A percentile compares a stretch with the other conserved stretches of the same genome.
phyloP scores from a whole-genome alignment of 2,329 filamentous ascomycete genomes.

The Colletotrichum lentis region DNA sequence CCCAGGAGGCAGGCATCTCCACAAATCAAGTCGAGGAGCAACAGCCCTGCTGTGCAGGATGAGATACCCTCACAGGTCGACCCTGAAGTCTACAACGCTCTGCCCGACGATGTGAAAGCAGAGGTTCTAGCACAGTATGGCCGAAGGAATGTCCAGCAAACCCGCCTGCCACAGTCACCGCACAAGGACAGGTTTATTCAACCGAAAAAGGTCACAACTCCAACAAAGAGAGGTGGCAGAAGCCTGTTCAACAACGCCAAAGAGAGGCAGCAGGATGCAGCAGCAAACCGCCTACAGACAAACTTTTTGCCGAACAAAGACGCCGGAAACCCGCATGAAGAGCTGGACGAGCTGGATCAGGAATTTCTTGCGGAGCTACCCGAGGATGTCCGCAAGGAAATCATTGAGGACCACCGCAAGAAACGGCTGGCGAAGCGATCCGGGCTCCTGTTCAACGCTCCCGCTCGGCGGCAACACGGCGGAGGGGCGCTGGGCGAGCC shows the following conservation, averaged over 20 bases:
- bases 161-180: conserved; percentile 58
- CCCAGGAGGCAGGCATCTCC: conserved; percentile 46
- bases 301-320: conserved; percentile 67
- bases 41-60: conserved; percentile 46
- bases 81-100: conserved; percentile 79
- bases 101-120: conserved; percentile 85
- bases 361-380: conserved; percentile 85
- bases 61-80: conserved; percentile 82
- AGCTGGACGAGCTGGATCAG: conserved; percentile 65
- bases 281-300: conserved; percentile 74
- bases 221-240: conserved; percentile 70
- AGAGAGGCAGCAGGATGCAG: conserved; percentile 62
- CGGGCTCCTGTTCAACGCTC: conserved; percentile 56
- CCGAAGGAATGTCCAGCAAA: conserved; percentile 45
- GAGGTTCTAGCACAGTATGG: conserved; percentile 81
- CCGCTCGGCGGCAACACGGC: conserved; percentile 41
- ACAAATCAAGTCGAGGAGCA: conserved; percentile 50
- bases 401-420: conserved; percentile 76
- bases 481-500: conserved; percentile 33
- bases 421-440: conserved; percentile 67
- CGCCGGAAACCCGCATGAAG: conserved; percentile 43
- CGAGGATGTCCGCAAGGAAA: conserved; percentile 78
- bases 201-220: conserved; percentile 63
- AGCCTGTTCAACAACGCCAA: conserved; percentile 54
- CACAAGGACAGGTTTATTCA: conserved; percentile 64